Evolutionary conservation across 2,329 filamentous ascomycete species (phyloP), one percentile per base, ranked within the genome.

Genomic region (Beauveria asiatica): DNA sequence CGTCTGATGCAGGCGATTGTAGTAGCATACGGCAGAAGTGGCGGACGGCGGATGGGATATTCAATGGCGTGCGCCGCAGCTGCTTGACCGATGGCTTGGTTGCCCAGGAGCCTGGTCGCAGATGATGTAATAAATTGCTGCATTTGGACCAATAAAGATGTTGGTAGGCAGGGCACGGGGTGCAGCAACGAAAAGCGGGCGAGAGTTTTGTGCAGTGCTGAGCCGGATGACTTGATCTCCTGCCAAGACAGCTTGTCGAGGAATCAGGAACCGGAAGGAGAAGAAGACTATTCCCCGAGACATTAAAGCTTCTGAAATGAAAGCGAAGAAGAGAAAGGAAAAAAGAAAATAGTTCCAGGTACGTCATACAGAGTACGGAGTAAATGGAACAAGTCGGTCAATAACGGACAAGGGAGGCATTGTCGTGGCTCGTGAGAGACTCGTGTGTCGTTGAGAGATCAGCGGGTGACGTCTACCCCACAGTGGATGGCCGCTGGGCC

Each of bases 401-500:
- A 57, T 37, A 16, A 17, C 13, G n/a, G 27, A 33, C 5, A 30
- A 11, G 44, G 17, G n/a, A 46, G 11, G 7, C 4, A 46, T 46
- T 25, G 13, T 46, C 11, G 33, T 37, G 13, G 5, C 33, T 37
- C 11, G 33, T 37, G 33, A 6, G 33, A 37, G 33, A 37, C 33
- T 37, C 11, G 33, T 37, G 11, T 37, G 30, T 48, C 54, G 37
- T 56, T 33, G 48, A 17, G 30, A 37, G 33, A 13, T 37, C 33
- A 37, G 33, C 33, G 33, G 33, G 33, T 37, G 11, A 37, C 16
- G 33, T 37, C 11, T 25, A 5, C 55, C 45, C 55, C 55, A 50
- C 45, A 57, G 55, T 37, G 44, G 45, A 30, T 48, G 46, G 49
- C 30, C 7, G 21, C 19, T 23, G 23, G 57, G 54, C 66, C 68